A percentile compares a stretch with the other conserved stretches of the same genome.
Conservation (phyloP, 1,284 basidiomycete genomes). For the Malassezia cuniculi region DNA sequence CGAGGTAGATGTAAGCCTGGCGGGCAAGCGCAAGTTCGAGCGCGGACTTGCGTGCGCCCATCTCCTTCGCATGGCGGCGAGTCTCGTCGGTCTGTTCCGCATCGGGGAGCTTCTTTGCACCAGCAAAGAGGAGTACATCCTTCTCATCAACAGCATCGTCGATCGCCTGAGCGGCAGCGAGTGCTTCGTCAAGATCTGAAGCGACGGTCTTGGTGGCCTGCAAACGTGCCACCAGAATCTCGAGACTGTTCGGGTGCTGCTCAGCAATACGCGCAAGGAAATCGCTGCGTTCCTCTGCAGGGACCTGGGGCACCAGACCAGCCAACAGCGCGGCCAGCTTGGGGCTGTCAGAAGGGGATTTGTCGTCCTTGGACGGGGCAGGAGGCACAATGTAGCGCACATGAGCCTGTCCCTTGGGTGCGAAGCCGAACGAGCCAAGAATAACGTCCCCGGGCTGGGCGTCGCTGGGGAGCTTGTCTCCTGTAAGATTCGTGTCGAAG, state of each 20-base stretch:
- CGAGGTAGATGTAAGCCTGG: conserved; percentile 24
- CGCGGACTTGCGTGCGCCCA: conserved; percentile 36
- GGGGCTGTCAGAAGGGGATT: conserved; percentile 4
- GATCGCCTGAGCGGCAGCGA: conserved; percentile 29
- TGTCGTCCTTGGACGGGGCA: conserved; percentile 26
- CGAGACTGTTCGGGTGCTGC: conserved; percentile 38
- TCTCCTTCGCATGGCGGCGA: conserved; percentile 29
- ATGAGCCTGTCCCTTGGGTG: conserved; percentile 25
- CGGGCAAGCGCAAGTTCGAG: conserved; percentile 35
- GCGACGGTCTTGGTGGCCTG: conserved; percentile 24
- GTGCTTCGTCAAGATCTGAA: conserved; percentile 18
- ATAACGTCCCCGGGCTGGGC: conserved; percentile 41
- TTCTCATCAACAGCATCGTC: conserved; percentile 30
- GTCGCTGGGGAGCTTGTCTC: conserved; percentile 40
- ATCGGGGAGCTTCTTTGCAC: conserved; percentile 26
- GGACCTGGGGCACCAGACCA: conserved; percentile 38
- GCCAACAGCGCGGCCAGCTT: conserved; percentile 37
- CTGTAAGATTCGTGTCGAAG: conserved; percentile 36
- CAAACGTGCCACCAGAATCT: conserved; percentile 34
- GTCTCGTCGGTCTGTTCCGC: conserved; percentile 36
- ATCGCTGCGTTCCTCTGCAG: conserved; percentile 32
- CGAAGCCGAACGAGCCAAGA: conserved; percentile 36
- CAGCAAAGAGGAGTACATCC: conserved; percentile 31
- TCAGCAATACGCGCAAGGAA: conserved; percentile 36
- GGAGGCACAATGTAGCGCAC: conserved; percentile 42